phyloP scores from a whole-genome alignment of 2,329 filamentous ascomycete species.

The Fusarium metavorans region DNA sequence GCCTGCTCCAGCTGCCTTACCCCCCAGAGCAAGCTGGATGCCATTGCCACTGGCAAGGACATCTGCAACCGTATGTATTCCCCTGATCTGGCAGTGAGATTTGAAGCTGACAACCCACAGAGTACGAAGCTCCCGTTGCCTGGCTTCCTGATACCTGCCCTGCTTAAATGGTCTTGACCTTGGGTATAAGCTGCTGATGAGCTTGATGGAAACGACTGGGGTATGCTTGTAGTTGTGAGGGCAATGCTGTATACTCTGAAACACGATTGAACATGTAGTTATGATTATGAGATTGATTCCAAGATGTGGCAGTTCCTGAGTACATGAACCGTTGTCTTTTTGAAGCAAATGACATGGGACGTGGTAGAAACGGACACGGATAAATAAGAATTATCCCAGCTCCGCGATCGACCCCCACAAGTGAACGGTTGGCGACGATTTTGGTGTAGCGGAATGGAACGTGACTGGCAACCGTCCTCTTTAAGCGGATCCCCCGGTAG shows the following conservation, averaged over 20 bases:
- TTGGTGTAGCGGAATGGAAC: background rate
- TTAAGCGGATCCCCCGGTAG: background rate
- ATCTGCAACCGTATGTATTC: background rate
- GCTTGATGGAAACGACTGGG: background rate
- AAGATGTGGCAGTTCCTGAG: background rate
- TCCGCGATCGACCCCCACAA: background rate
- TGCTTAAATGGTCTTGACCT: background rate
- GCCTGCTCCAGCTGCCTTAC: background rate
- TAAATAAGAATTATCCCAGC: background rate
- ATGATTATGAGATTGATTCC: background rate
- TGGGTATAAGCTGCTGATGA: background rate
- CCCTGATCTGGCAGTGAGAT: background rate
- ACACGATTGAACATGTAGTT: constrained; percentile 4
- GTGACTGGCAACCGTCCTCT: background rate
- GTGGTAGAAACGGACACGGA: background rate
- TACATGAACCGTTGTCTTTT: background rate
- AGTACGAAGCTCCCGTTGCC: background rate
- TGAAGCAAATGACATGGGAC: background rate
- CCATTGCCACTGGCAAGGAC: background rate
- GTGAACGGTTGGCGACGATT: background rate
- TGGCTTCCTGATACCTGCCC: background rate
- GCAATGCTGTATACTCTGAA: background rate
- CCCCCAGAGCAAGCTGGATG: background rate
- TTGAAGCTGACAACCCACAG: background rate
- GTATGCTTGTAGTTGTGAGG: background rate